These are phyloP conservation scores for Yamadazyma siamensis DNA, from an alignment of 1,139 yeast species.

Conservation along the genomic window DNA sequence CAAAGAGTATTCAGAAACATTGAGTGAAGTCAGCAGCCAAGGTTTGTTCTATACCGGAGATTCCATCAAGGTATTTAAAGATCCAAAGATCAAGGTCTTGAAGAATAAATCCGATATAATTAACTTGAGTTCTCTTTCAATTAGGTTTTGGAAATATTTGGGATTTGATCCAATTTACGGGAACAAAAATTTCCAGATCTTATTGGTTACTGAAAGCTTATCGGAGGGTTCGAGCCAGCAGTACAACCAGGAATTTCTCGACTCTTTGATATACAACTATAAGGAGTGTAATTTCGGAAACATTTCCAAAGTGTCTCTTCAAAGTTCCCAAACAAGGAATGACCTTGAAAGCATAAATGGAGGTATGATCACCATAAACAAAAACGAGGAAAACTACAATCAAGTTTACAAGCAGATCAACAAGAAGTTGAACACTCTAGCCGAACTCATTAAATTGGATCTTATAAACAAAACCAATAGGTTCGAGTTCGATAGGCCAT, in stretches of 20 bases:
- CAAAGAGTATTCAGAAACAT: constrained; percentile 20
- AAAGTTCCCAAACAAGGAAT: constrained; percentile 27
- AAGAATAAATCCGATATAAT: constrained; percentile 28
- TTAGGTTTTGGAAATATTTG: constrained; percentile 54
- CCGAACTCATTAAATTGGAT: constrained; percentile 36
- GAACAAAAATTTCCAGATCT: constrained; percentile 48
- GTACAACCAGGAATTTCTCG: constrained; percentile 34
- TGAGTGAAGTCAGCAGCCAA: constrained; percentile 14
- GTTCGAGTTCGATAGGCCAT: constrained; percentile 44
- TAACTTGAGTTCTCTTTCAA: constrained; percentile 34
- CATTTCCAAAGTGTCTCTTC: constrained; percentile 30
- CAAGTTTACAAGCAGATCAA: constrained; percentile 30
- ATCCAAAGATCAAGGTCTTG: constrained; percentile 17
- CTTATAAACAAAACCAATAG: constrained; percentile 40
- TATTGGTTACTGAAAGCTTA: constrained; percentile 41
- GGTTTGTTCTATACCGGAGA: constrained; percentile 9
- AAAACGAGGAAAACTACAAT: constrained; percentile 18
- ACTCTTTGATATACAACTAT: constrained; percentile 40
- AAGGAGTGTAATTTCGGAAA: constrained; percentile 48
- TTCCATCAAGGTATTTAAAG: constrained; percentile 7
- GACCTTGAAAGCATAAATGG: constrained; percentile 31
- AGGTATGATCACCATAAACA: constrained; percentile 31
- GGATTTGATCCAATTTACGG: constrained; percentile 52
- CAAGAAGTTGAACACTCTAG: constrained; percentile 27
- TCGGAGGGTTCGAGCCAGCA: constrained; percentile 12